Conservation (phyloP, 2,329 filamentous ascomycete species). For the Diaporthe sp. region DNA sequence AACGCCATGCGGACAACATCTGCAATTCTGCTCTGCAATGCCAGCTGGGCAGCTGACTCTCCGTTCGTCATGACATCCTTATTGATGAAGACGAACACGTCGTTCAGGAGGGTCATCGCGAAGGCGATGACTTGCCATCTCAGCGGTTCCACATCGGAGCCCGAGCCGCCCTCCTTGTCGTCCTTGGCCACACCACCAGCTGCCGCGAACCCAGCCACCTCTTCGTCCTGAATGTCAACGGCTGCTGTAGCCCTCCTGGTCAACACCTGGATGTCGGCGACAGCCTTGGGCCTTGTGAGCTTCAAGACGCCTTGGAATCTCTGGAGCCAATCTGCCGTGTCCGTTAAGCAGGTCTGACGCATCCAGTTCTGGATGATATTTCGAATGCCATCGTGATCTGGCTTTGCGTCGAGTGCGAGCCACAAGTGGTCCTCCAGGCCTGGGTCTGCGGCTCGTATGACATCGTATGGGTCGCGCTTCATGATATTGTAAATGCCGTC, state of each 20-base stretch:
- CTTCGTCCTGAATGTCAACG: slow-evolving; percentile 93
- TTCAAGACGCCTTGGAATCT: slow-evolving; percentile 90
- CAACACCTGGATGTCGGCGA: slow-evolving; percentile 63
- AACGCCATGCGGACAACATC: slow-evolving; percentile 98
- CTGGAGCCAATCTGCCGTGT: slow-evolving; percentile 89
- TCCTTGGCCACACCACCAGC: slow-evolving; percentile 74
- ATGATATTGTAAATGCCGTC: slow-evolving; percentile 95
- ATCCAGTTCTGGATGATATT: slow-evolving; percentile 95
- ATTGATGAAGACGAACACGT: slow-evolving; percentile 83
- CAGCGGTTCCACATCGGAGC: slow-evolving; percentile 84
- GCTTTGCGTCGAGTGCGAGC: slow-evolving; percentile 85
- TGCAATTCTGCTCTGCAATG: slow-evolving; percentile 85
- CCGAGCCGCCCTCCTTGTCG: slow-evolving; percentile 64
- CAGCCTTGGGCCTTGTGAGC: slow-evolving; percentile 81
- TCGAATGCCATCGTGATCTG: slow-evolving; percentile 83
- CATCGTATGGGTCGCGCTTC: slow-evolving; percentile 89
- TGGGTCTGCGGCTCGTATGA: slow-evolving; percentile 80
- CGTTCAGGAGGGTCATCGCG: slow-evolving; percentile 88
- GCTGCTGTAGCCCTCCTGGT: slow-evolving; percentile 65
- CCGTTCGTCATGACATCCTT: slow-evolving; percentile 85
- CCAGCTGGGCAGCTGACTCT: slow-evolving; percentile 82
- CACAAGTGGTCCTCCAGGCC: slow-evolving; percentile 93
- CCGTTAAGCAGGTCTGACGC: slow-evolving; percentile 85
- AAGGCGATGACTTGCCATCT: slow-evolving; percentile 97
- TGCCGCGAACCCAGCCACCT: slow-evolving; percentile 95